Evolutionary conservation across 2,329 filamentous ascomycete species (phyloP).

Genomic region (Periconia sp.): DNA sequence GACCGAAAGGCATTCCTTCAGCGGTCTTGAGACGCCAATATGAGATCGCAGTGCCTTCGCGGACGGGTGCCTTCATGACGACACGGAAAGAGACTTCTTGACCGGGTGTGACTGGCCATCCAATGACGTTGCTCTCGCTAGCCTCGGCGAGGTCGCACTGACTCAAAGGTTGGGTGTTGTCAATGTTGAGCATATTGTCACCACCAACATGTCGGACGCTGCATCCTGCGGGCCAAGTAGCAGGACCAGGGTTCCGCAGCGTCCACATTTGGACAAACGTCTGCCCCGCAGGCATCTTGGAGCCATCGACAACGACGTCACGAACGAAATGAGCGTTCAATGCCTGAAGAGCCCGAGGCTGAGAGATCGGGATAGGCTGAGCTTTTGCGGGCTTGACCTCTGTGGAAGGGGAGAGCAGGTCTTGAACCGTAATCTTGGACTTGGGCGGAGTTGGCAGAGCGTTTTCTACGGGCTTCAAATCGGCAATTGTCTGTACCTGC

Average conservation of each 20-base stretch:
- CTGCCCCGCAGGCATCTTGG: constrained; percentile 67
- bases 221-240: constrained; percentile 84
- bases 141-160: constrained; percentile 75
- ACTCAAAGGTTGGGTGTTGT: constrained; percentile 76
- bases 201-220: constrained; percentile 89
- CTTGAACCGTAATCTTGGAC: constrained; percentile 35
- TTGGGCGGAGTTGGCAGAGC: constrained; percentile 38
- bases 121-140: constrained; percentile 78
- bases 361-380: constrained; percentile 11
- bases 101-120: constrained; percentile 68
- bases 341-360: constrained; percentile 4
- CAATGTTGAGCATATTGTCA: constrained; percentile 93
- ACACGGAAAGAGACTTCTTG: constrained; percentile 81
- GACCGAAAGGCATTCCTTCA: constrained; percentile 81
- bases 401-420: constrained; percentile 17
- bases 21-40: constrained; percentile 93
- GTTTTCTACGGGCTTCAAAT: constrained; percentile 60
- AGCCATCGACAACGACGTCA: constrained; percentile 80
- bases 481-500: constrained; percentile 64
- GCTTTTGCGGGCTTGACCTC: constrained; percentile 14
- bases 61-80: constrained; percentile 75
- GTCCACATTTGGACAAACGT: constrained; percentile 91
- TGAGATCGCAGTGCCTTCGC: constrained; percentile 79
- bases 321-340: constrained; percentile 71
- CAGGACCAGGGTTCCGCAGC: constrained; percentile 78